Conservation (phyloP, 164 flowering plant species). For the Nymphaea colorata region DNA sequence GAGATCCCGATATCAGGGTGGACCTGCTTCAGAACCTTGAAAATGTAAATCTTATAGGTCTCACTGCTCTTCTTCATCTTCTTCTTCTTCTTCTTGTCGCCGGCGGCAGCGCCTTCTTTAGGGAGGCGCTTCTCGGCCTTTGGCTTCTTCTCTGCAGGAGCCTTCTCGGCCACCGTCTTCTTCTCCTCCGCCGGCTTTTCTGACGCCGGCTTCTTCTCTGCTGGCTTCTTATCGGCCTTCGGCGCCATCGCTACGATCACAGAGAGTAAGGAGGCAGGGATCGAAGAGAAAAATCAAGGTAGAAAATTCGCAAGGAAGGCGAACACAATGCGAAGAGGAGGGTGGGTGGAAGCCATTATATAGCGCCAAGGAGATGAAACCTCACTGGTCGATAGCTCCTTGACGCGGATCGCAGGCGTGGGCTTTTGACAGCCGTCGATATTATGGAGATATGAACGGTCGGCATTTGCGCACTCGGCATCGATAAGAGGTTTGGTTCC, state of each 20-base stretch:
- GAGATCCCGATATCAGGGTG: conserved; percentile 20
- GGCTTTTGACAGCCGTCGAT: background rate
- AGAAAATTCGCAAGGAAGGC: background rate
- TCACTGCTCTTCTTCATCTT: conserved; percentile 11
- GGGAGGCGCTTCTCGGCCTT: conserved; percentile 15
- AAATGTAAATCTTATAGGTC: conserved; percentile 22
- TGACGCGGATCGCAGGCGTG: background rate
- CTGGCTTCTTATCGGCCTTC: conserved; percentile 10
- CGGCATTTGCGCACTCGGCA: too few relatives aligned
- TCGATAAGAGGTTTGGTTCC: too few relatives aligned
- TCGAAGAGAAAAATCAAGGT: background rate
- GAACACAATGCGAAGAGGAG: background rate
- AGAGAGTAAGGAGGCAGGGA: background rate
- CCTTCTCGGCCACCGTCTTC: conserved; percentile 9
- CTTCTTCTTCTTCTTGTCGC: conserved; percentile 22
- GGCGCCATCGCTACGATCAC: conserved; percentile 8
- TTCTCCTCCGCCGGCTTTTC: conserved; percentile 8
- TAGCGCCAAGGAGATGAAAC: background rate
- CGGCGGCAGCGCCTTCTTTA: conserved; percentile 13
- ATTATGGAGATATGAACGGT: background rate
- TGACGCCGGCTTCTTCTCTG: conserved; percentile 13
- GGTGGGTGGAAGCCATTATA: background rate
- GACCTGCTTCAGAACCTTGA: conserved; percentile 19
- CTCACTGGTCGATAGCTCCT: background rate
- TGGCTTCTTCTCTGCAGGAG: conserved; percentile 15